phyloP scores from a whole-genome alignment of 163 green algal genomes.

The Chlorella variabilis region DNA sequence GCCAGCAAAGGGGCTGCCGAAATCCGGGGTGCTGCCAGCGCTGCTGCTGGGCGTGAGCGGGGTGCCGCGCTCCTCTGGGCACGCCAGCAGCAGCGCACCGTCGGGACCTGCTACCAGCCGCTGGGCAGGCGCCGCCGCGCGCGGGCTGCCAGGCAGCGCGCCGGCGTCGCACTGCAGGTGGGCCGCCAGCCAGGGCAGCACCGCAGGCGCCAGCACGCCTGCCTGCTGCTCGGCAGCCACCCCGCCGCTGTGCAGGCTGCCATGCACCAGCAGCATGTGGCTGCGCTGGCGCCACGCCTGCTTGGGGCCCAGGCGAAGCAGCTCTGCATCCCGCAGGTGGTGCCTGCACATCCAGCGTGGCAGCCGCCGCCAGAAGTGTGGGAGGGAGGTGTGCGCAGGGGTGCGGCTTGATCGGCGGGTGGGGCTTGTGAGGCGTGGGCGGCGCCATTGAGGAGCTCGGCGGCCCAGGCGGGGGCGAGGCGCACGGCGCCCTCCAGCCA shows the following conservation, averaged over 20 bases:
- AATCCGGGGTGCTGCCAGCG: not conserved
- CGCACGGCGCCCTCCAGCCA: too few species aligned
- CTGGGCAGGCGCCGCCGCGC: not conserved
- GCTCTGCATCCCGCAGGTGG: conserved; percentile 29
- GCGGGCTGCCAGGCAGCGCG: not conserved
- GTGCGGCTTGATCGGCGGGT: too few species aligned
- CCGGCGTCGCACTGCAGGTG: not conserved
- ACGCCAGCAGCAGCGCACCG: conserved; percentile 16
- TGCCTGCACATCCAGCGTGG: not conserved
- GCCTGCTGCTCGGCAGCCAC: not conserved
- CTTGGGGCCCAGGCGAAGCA: conserved; percentile 11
- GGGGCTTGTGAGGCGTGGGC: too few species aligned
- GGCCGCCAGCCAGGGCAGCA: conserved; percentile 23
- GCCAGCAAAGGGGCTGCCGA: conserved; percentile 8
- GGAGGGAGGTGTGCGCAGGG: too few species aligned
- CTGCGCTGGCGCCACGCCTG: conserved; percentile 6
- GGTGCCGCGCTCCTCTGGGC: not conserved
- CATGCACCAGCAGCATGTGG: conserved; percentile 29
- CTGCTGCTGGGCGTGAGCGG: not conserved
- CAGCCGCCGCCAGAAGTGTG: too few species aligned
- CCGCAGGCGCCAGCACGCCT: conserved; percentile 12
- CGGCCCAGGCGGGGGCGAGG: too few species aligned
- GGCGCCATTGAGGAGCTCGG: too few species aligned
- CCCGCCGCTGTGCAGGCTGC: conserved; percentile 11
- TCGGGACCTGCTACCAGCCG: not conserved